Evolutionary conservation across 345 rosid genomes (phyloP).

Genomic region (Bruguiera gymnorhiza): DNA sequence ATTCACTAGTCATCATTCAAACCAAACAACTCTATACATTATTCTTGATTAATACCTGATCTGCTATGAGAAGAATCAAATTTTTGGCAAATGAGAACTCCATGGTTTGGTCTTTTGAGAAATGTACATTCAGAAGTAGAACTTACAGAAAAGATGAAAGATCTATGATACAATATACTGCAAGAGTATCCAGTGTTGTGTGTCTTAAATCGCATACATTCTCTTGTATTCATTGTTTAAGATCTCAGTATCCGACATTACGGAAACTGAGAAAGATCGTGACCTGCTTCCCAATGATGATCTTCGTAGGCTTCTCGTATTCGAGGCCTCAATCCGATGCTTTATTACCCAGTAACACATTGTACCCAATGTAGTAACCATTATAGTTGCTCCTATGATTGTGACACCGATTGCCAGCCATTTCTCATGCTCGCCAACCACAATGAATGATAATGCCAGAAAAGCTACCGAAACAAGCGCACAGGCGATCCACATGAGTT

Average conservation of each 20-base stretch:
- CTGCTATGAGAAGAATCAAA: too few relatives aligned
- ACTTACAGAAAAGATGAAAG: neutral
- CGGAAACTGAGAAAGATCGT: constrained; percentile 53
- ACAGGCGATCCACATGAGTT: constrained; percentile 95
- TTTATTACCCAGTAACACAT: constrained; percentile 90
- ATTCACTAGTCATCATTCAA: too few relatives aligned
- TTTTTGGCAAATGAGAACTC: too few relatives aligned
- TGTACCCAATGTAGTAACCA: constrained; percentile 87
- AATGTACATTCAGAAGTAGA: too few relatives aligned
- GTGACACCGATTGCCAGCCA: constrained; percentile 85
- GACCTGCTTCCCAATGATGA: constrained; percentile 60
- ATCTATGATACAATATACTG: neutral
- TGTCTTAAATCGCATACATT: constrained; percentile 67
- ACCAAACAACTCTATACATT: too few relatives aligned
- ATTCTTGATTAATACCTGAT: too few relatives aligned
- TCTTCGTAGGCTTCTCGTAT: constrained; percentile 56
- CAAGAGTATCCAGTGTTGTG: neutral
- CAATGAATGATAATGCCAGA: constrained; percentile 72
- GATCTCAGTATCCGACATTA: constrained; percentile 61
- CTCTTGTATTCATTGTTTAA: constrained; percentile 59
- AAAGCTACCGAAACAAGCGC: constrained; percentile 73
- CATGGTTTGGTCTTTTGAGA: too few relatives aligned
- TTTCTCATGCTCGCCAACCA: constrained; percentile 64
- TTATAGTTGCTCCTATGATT: constrained; percentile 68
- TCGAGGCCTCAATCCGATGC: constrained; percentile 79